These are phyloP conservation scores for Jacaranda mimosifolia DNA, from an alignment of 257 asterid genomes.

Conservation along the genomic window DNA sequence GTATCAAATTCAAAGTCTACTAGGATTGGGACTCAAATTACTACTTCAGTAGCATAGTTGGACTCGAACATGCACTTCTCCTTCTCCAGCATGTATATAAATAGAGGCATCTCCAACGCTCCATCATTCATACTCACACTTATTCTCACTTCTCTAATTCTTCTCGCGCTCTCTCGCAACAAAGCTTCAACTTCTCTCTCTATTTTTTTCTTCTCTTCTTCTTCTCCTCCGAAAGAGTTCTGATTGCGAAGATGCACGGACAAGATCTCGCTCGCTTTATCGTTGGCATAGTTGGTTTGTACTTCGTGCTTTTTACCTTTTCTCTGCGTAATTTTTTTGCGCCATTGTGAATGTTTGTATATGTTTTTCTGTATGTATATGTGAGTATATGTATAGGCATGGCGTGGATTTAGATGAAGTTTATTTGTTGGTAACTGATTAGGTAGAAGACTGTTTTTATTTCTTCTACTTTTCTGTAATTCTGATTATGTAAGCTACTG, in stretches of 20 bases:
- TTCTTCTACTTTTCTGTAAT: no score
- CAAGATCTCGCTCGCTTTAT: conserved; percentile 30
- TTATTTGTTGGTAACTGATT: background rate
- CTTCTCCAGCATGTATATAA: background rate
- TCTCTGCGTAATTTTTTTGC: background rate
- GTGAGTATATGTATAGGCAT: background rate
- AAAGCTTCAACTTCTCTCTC: background rate
- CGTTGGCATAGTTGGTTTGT: conserved; percentile 46
- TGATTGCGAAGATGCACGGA: conserved; percentile 42
- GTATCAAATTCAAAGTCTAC: no score
- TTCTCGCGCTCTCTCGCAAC: background rate
- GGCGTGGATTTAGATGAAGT: background rate
- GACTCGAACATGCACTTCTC: no score
- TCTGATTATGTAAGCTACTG: background rate
- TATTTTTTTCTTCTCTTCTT: background rate
- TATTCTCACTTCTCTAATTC: background rate
- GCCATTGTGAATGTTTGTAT: background rate
- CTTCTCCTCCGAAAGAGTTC: background rate
- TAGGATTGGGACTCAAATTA: background rate
- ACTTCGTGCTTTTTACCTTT: background rate
- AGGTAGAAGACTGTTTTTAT: background rate
- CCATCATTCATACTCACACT: background rate
- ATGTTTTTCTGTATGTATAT: background rate
- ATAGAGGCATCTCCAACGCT: background rate
- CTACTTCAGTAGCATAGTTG: no score